A percentile compares a stretch with the other conserved stretches of the same genome.
Evolutionary conservation across 148 eudicot genomes (phyloP).

Genomic region (Camellia granthamiana): DNA sequence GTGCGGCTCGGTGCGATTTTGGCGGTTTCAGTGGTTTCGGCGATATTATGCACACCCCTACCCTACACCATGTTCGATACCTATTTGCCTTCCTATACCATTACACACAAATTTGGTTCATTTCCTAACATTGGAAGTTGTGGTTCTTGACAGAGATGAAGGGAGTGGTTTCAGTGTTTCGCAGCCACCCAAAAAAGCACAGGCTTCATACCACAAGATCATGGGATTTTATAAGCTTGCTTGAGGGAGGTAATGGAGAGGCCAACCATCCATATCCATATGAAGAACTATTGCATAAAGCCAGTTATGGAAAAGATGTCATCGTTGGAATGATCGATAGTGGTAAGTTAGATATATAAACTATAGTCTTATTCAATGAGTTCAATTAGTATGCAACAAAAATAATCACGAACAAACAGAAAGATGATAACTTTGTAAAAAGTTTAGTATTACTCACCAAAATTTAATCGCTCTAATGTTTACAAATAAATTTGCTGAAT

Average conservation of each 20-base stretch:
- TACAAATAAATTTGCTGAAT: no score
- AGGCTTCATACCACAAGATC: conserved; percentile 84
- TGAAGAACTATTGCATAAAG: conserved; percentile 15
- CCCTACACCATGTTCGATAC: not conserved
- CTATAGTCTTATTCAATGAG: not conserved
- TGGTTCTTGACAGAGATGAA: conserved; percentile 29
- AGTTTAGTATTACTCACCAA: no score
- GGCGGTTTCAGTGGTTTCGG: no score
- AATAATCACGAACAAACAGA: no score
- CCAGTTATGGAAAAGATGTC: conserved; percentile 19
- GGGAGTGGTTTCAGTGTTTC: conserved; percentile 63
- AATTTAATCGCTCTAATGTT: no score
- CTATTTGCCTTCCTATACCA: not conserved
- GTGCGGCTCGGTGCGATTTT: no score
- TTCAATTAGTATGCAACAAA: no score
- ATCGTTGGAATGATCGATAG: conserved; percentile 23
- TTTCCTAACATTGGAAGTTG: no score
- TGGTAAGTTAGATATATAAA: conserved; percentile 1
- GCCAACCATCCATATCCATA: not conserved
- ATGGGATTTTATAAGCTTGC: conserved; percentile 79
- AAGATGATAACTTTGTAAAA: no score
- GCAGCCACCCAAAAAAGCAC: conserved; percentile 62
- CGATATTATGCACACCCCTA: no score
- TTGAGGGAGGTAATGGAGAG: conserved; percentile 27
- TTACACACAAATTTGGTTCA: not conserved